Conservation (phyloP, 306 rosid genomes). For the Corylus heterophylla region DNA sequence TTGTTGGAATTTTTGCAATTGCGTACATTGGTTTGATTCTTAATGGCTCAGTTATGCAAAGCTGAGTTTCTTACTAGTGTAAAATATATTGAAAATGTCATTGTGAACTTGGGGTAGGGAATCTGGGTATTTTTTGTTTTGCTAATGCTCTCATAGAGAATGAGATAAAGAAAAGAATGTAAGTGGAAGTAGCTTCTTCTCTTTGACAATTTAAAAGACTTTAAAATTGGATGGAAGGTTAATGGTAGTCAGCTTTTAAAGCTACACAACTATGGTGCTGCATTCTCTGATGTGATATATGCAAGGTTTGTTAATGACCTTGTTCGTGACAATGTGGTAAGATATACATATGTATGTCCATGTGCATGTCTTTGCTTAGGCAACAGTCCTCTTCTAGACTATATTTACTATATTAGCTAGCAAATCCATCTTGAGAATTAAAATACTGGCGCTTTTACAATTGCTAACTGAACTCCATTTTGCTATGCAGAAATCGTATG, state of each 20-base stretch:
- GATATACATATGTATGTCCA: neutral
- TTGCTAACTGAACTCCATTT: constrained; percentile 21
- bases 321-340: neutral
- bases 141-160: neutral
- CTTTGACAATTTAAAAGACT: constrained; percentile 10
- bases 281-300: neutral
- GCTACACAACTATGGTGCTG: neutral
- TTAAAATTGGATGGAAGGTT: constrained; percentile 22
- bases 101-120: neutral
- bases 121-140: neutral
- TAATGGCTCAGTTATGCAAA: neutral
- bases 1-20: neutral
- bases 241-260: neutral
- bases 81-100: neutral
- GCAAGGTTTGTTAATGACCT: neutral
- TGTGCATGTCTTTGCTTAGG: neutral
- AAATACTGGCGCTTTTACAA: neutral
- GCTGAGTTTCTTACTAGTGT: neutral
- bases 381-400: neutral
- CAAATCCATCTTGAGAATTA: constrained; percentile 8
- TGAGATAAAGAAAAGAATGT: neutral
- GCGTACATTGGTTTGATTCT: neutral
- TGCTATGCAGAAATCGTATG: constrained; percentile 84
- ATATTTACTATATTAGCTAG: neutral
- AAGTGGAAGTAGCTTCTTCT: neutral